Base-by-base conservation (phyloP, 768 basidiomycete genomes). In the Mycena leptocephala region DNA sequence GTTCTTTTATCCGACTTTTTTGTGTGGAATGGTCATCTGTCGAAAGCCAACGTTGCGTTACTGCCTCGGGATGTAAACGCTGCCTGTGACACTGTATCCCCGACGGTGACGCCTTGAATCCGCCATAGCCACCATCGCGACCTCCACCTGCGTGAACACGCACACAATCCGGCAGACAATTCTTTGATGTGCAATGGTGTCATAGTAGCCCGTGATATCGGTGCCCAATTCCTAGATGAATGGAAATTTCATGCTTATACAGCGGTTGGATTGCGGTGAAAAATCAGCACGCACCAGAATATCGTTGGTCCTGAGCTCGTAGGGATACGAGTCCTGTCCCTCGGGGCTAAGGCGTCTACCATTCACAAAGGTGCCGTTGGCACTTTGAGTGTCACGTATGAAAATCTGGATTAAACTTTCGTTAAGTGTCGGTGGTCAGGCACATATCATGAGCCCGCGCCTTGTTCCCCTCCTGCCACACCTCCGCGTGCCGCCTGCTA, bases 351-450 rank as follows among this genome's bases (percentile, higher is more conserved):
- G 85, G 20, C 93, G 86, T 76, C 93, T 89, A 56, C 90, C 88
- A 78, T 94, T 93, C 78, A 94, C 90, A 78, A 93, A 94, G 9
- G 93, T 94, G 9, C 93, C 93, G 79, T 93, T 93, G 9, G 91
- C 92, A 58, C 90, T 91, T 82, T 92, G 91, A 78, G 92, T 91
- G 79, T 93, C 93, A 79, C 91, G 92, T 82, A 94, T 93, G 81
- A 81, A 93, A 78, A 94, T 92, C 92, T 93, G 35, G 10, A 61
- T 32, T 22, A 7, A 61, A 30, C 11, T 33, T 33, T 20, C 22
- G 7, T 14, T 46, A 13, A 28, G 53, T 41, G 18, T 71, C 30
- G 16, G 26, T 16, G 22, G 22, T 24, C 26, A 43, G 7, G 41
- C 5, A 18, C 24, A 22, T 18, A 58, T n/a, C 22, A 41, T 10